Evolutionary conservation across 768 basidiomycete genomes (phyloP).

Genomic region (Tricholomella constricta): DNA sequence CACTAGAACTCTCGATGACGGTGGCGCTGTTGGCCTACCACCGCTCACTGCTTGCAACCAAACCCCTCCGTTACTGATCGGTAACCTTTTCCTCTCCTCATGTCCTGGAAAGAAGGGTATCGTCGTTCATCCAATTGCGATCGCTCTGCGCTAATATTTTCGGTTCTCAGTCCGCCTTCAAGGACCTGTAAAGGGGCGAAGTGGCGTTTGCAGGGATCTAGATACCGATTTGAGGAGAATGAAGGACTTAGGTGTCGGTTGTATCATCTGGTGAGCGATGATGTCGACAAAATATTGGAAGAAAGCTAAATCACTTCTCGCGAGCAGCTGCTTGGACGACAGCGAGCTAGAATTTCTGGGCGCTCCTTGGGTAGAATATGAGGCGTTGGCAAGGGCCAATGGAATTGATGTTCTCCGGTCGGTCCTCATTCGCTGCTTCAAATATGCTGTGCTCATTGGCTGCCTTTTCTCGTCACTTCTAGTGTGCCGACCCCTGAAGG

Average conservation of each 20-base stretch:
- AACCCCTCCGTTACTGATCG: conserved; percentile 43
- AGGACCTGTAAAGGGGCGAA: conserved; percentile 77
- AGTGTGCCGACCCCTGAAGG: conserved; percentile 92
- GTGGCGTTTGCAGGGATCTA: conserved; percentile 82
- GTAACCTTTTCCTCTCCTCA: conserved; percentile 88
- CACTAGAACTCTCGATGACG: neutral
- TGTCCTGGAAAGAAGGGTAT: conserved; percentile 95
- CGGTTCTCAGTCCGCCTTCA: conserved; percentile 58
- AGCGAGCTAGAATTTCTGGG: conserved; percentile 83
- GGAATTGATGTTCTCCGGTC: conserved; percentile 81
- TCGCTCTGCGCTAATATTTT: neutral
- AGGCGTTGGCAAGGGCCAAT: conserved; percentile 53
- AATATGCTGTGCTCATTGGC: neutral
- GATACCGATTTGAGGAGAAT: conserved; percentile 76
- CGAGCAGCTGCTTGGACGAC: conserved; percentile 77
- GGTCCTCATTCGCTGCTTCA: conserved; percentile 26
- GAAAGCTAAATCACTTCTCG: neutral
- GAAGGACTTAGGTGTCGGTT: conserved; percentile 70
- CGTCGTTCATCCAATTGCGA: conserved; percentile 5
- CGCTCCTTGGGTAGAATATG: conserved; percentile 83
- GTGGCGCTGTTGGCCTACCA: neutral
- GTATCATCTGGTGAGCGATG: conserved; percentile 73
- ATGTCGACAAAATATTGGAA: no score
- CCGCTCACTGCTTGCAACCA: conserved; percentile 7
- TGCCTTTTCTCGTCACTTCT: conserved; percentile 7